Evolutionary conservation across 176 grass and related monocot genomes (phyloP).

Genomic region (Miscanthus lutarioriparius): DNA sequence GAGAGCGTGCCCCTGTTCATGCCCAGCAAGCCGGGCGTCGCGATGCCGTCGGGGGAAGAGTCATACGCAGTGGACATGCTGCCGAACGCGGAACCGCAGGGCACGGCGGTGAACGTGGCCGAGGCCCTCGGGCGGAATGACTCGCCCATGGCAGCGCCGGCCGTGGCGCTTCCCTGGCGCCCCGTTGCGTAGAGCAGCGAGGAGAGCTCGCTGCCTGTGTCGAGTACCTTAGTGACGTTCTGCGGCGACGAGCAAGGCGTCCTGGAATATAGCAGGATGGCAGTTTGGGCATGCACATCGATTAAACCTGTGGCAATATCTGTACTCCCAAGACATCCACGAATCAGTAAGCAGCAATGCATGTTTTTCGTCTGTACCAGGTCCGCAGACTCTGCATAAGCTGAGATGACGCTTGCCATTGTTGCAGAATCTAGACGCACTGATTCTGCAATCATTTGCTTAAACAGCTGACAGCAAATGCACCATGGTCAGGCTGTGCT

Average conservation of each 20-base stretch:
- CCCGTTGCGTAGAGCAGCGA: no score
- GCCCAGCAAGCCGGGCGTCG: no score
- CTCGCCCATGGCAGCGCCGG: background rate
- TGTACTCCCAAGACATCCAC: constrained; percentile 42
- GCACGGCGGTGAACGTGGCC: constrained; percentile 63
- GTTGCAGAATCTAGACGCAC: constrained; percentile 47
- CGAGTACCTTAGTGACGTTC: no score
- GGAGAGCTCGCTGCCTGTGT: no score
- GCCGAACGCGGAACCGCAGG: constrained; percentile 49
- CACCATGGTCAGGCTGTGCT: constrained; percentile 52
- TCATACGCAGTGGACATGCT: no score
- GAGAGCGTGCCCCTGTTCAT: no score
- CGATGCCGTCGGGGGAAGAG: no score
- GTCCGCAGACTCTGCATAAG: constrained; percentile 47
- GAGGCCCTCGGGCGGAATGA: constrained; percentile 49
- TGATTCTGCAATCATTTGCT: constrained; percentile 52
- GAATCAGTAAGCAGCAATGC: constrained; percentile 50
- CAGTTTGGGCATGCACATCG: constrained; percentile 31
- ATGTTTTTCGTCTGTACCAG: constrained; percentile 44
- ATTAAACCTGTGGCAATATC: constrained; percentile 46
- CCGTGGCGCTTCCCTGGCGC: no score
- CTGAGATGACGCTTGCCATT: constrained; percentile 54
- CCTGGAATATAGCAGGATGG: no score
- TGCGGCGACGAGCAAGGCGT: no score
- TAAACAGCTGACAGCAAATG: constrained; percentile 57